Percentiles rank a stretch among this genome's conserved stretches.
Evolutionary conservation across 2,329 filamentous ascomycete species (phyloP).

Genomic region (Penicillium occitanis): DNA sequence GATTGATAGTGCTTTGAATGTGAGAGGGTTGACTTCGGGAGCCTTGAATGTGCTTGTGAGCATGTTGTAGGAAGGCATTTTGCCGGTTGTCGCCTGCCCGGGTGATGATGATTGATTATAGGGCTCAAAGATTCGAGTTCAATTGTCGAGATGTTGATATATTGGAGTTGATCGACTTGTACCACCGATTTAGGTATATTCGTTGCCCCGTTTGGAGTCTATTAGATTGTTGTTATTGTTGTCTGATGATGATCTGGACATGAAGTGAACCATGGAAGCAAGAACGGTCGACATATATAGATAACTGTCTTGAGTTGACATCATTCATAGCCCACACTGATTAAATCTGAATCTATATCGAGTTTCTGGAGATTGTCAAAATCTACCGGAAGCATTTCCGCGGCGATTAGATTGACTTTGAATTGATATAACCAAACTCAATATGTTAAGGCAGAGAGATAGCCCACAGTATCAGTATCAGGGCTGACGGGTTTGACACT

Average conservation of each 20-base stretch:
- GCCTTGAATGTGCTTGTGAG: slow-evolving; percentile 40
- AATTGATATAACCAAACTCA: slow-evolving; percentile 8
- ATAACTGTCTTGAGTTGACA: not conserved
- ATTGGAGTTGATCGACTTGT: not conserved
- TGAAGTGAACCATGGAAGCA: slow-evolving; percentile 1
- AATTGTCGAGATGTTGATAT: not conserved
- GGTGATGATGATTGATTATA: not conserved
- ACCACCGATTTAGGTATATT: not conserved
- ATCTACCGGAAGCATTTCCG: slow-evolving; percentile 12
- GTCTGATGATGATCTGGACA: not conserved
- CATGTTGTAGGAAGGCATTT: slow-evolving; percentile 26
- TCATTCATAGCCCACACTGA: not conserved
- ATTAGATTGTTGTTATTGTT: not conserved
- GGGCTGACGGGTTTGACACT: not conserved
- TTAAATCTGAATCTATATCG: not conserved
- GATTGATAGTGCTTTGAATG: slow-evolving; percentile 76
- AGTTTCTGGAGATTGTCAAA: not conserved
- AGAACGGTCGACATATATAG: slow-evolving; percentile 4
- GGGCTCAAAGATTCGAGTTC: not conserved
- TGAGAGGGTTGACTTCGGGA: slow-evolving; percentile 80
- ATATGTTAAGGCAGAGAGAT: not conserved
- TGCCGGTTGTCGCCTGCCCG: slow-evolving; percentile 7
- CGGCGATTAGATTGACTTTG: slow-evolving; percentile 8
- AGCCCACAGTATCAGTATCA: not conserved
- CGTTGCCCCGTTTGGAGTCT: not conserved